phyloP scores from a whole-genome alignment of 2,329 filamentous ascomycete genomes.

The Penicillium glabrum region DNA sequence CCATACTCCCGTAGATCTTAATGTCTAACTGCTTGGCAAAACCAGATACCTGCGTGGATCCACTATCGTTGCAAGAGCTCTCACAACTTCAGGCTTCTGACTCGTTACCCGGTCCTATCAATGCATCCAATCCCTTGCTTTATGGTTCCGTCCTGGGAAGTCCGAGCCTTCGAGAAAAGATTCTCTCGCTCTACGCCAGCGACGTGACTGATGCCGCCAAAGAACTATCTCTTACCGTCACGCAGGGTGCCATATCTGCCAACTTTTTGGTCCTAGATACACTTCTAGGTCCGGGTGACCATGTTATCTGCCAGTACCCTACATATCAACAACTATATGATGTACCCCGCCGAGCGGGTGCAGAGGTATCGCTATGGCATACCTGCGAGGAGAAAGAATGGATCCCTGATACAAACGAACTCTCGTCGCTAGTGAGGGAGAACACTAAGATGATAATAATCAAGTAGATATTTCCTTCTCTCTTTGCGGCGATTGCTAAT shows the following conservation, averaged over 20 bases:
- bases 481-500: not conserved
- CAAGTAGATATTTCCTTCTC: not conserved
- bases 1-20: no score
- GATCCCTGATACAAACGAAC: constrained; percentile 5
- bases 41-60: constrained; percentile 12
- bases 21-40: not conserved
- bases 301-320: constrained; percentile 12
- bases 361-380: constrained; percentile 9
- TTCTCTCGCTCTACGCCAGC: constrained; percentile 3
- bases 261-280: constrained; percentile 9
- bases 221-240: constrained; percentile 2
- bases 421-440: constrained; percentile 1
- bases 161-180: not conserved
- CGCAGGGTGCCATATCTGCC: constrained; percentile 7
- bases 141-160: constrained; percentile 5
- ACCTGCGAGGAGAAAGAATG: constrained; percentile 1
- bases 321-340: constrained; percentile 12
- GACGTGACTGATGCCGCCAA: not conserved
- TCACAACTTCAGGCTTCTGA: not conserved
- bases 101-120: not conserved
- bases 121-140: not conserved
- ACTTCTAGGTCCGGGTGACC: constrained; percentile 5
- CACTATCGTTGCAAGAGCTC: constrained; percentile 6
- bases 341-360: constrained; percentile 4
- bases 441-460: constrained; percentile 15